Conservation (phyloP, 2,329 filamentous ascomycete genomes). For the Eutypella sp. region DNA sequence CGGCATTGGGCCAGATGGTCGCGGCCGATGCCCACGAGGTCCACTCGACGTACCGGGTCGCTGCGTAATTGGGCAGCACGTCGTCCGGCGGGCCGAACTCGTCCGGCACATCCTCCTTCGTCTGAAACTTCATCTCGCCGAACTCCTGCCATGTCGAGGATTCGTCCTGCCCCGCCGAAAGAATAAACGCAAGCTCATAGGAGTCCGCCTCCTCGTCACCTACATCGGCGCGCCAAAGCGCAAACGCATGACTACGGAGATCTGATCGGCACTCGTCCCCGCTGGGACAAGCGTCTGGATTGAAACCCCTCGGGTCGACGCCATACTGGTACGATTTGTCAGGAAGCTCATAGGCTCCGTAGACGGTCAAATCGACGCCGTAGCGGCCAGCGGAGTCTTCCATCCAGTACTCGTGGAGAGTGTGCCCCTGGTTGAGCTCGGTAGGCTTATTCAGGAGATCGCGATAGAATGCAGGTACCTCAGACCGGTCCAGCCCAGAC, state of each 20-base stretch:
- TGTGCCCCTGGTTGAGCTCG: slow-evolving; percentile 46
- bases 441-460: slow-evolving; percentile 46
- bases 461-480: slow-evolving; percentile 45
- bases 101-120: slow-evolving; percentile 41
- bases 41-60: slow-evolving; percentile 49
- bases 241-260: slow-evolving; percentile 44
- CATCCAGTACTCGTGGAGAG: slow-evolving; percentile 55
- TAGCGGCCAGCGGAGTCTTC: slow-evolving; percentile 48
- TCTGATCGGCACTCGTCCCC: slow-evolving; percentile 38
- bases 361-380: slow-evolving; percentile 48
- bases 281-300: slow-evolving; percentile 41
- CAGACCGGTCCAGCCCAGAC: slow-evolving; percentile 35
- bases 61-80: slow-evolving; percentile 38
- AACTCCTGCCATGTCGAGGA: slow-evolving; percentile 54
- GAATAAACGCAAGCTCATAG: slow-evolving; percentile 49
- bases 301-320: slow-evolving; percentile 38
- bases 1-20: slow-evolving; percentile 49
- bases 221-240: slow-evolving; percentile 45
- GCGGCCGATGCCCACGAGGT: slow-evolving; percentile 48
- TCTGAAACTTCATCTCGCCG: slow-evolving; percentile 47
- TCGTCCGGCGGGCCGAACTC: slow-evolving; percentile 44
- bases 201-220: slow-evolving; percentile 42
- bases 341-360: slow-evolving; percentile 47
- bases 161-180: slow-evolving; percentile 51
- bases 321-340: slow-evolving; percentile 45